Evolutionary conservation across 228 moss, liverwort and hornwort genomes (phyloP).

Genomic region (Sphagnum magellanicum): DNA sequence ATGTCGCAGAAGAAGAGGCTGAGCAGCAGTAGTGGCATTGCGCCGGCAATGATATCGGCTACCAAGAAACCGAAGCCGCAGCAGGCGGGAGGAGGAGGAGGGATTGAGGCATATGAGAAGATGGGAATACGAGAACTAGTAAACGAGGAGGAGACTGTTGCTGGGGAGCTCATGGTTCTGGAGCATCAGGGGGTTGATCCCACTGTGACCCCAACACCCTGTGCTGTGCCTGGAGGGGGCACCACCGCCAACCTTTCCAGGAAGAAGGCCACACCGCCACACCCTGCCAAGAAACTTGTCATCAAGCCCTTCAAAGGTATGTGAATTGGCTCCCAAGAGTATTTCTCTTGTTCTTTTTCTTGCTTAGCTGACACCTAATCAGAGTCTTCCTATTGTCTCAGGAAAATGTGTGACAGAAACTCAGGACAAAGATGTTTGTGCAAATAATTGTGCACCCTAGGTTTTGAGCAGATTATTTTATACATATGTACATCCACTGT

Average conservation of each 20-base stretch:
- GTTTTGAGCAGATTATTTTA: no score
- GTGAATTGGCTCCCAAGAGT: no score
- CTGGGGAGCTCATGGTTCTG: conserved; percentile 54
- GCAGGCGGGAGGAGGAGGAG: conserved; percentile 10
- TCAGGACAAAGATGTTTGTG: no score
- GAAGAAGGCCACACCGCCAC: conserved; percentile 99
- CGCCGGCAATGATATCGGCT: conserved; percentile 79
- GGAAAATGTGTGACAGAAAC: no score
- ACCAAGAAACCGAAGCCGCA: conserved; percentile 91
- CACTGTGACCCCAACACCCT: conserved; percentile 44
- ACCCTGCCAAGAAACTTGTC: conserved; percentile 91
- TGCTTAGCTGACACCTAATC: no score
- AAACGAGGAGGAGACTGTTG: conserved; percentile 38
- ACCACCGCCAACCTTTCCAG: conserved; percentile 92
- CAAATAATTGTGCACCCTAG: no score
- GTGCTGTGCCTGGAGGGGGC: conserved; percentile 41
- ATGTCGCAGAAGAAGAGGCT: conserved; percentile 99
- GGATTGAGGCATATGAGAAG: conserved; percentile 70
- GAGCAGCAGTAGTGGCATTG: conserved; percentile 84
- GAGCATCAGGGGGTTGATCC: conserved; percentile 71
- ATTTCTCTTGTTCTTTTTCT: no score
- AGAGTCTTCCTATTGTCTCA: no score
- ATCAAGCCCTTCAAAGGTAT: conserved; percentile 98
- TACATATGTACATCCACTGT: no score
- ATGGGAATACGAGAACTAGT: conserved; percentile 41